Evolutionary conservation across 805 yeast genomes (phyloP).

Genomic region (Hyphopichia homilentoma): DNA sequence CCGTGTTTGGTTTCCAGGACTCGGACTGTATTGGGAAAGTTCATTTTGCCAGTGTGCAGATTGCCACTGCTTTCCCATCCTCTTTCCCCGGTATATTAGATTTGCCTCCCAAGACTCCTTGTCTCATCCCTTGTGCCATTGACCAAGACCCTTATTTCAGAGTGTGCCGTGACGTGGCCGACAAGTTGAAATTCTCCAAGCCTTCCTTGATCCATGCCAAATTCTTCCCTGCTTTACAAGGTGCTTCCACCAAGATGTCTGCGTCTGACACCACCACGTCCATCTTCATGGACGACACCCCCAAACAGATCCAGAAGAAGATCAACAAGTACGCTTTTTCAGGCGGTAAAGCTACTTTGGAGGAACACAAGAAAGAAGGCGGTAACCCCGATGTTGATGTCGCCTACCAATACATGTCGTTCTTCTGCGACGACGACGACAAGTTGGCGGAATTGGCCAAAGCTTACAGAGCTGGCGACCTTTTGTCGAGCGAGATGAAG

Average conservation of each 20-base stretch:
- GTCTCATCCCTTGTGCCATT: slow-evolving; percentile 97
- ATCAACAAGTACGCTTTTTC: slow-evolving; percentile 95
- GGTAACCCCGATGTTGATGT: slow-evolving; percentile 96
- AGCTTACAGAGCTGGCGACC: slow-evolving; percentile 72
- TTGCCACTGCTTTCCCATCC: slow-evolving; percentile 92
- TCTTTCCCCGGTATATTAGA: slow-evolving; percentile 94
- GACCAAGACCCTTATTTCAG: slow-evolving; percentile 99
- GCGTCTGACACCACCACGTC: slow-evolving; percentile 90
- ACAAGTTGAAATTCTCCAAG: slow-evolving; percentile 82
- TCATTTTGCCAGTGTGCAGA: slow-evolving; percentile 95
- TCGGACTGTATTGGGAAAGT: slow-evolving; percentile 91
- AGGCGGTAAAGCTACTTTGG: slow-evolving; percentile 85
- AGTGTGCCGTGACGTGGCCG: slow-evolving; percentile 96
- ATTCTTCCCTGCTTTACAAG: slow-evolving; percentile 98
- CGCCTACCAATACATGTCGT: slow-evolving; percentile 86
- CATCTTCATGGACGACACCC: slow-evolving; percentile 92
- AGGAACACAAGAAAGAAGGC: slow-evolving; percentile 86
- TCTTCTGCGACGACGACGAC: slow-evolving; percentile 86
- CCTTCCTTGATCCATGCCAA: slow-evolving; percentile 91
- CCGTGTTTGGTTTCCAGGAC: slow-evolving; percentile 95
- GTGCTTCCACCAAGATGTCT: slow-evolving; percentile 94
- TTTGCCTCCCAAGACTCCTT: slow-evolving; percentile 84
- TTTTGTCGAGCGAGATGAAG: slow-evolving; percentile 92
- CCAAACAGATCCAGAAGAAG: slow-evolving; percentile 88
- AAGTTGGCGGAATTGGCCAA: slow-evolving; percentile 59